A percentile compares a stretch with the other conserved stretches of the same genome.
Conservation (phyloP, 768 basidiomycete genomes). For the Trametes cinnabarina region DNA sequence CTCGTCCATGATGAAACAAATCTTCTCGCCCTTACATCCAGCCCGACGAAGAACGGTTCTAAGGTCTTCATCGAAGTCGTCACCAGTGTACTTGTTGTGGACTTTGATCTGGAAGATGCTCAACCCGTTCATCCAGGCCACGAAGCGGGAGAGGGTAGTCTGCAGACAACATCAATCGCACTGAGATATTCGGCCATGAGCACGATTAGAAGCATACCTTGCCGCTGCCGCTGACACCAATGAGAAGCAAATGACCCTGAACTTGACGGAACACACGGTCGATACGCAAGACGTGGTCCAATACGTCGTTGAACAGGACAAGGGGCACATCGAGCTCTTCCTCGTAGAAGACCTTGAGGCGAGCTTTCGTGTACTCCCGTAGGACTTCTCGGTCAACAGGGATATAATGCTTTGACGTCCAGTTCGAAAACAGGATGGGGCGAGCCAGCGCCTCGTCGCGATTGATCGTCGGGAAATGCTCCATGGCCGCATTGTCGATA, state of each 20-base stretch:
- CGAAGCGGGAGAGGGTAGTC: conserved; percentile 97
- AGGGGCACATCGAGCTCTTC: conserved; percentile 97
- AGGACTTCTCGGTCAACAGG: conserved; percentile 91
- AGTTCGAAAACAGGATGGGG: conserved; percentile 97
- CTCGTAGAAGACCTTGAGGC: conserved; percentile 97
- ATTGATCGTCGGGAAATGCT: conserved; percentile 93
- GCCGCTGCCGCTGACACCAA: conserved; percentile 97
- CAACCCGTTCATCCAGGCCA: conserved; percentile 99
- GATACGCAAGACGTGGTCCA: conserved; percentile 96
- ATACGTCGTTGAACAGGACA: conserved; percentile 96
- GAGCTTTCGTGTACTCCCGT: conserved; percentile 94
- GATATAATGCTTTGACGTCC: conserved; percentile 97
- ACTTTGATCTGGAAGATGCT: conserved; percentile 99
- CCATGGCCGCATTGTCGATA: conserved; percentile 78
- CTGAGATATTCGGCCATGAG: too few relatives aligned
- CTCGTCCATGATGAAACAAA: conserved; percentile 99
- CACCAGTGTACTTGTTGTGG: conserved; percentile 97
- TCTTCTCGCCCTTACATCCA: conserved; percentile 98
- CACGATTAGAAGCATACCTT: conserved; percentile 75
- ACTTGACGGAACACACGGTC: conserved; percentile 98
- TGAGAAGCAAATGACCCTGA: conserved; percentile 93
- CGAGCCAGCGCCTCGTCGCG: conserved; percentile 80
- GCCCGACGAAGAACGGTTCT: conserved; percentile 91
- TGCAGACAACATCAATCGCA: conserved; percentile 32
- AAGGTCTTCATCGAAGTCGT: conserved; percentile 98